phyloP scores from a whole-genome alignment of 768 basidiomycete species.

The Termitomyces sp. region DNA sequence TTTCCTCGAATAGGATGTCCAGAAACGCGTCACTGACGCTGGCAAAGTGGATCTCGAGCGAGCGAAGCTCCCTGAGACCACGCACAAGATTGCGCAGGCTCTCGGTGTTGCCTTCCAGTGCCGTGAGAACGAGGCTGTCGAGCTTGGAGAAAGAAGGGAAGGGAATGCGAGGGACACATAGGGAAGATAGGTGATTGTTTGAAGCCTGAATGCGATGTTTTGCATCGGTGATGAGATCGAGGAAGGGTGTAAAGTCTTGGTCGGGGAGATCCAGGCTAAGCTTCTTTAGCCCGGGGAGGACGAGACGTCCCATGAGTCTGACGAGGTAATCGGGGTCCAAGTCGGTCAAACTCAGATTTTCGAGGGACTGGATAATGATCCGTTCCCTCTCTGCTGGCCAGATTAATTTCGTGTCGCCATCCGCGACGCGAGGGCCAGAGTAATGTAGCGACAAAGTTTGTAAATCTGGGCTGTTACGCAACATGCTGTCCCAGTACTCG shows the following conservation, averaged over 20 bases:
- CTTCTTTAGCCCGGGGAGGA: conserved; percentile 37
- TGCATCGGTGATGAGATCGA: conserved; percentile 30
- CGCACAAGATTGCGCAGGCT: conserved; percentile 31
- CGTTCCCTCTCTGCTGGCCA: conserved; percentile 30
- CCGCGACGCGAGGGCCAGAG: conserved; percentile 43
- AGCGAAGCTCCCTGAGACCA: conserved; percentile 26
- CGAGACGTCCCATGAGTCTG: conserved; percentile 38
- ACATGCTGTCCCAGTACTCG: conserved; percentile 47
- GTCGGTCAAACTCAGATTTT: conserved; percentile 47
- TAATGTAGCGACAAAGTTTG: conserved; percentile 49
- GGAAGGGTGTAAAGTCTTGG: conserved; percentile 46
- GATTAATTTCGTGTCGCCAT: conserved; percentile 28
- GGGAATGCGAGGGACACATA: conserved; percentile 14
- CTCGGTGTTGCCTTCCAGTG: conserved; percentile 34
- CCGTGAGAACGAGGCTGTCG: conserved; percentile 33
- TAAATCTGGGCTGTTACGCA: conserved; percentile 44
- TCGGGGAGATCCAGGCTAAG: conserved; percentile 51
- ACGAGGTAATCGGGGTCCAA: conserved; percentile 52
- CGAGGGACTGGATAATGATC: conserved; percentile 32
- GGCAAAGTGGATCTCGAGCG: conserved; percentile 40
- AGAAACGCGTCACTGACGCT: conserved; percentile 26
- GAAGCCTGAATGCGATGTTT: conserved; percentile 1
- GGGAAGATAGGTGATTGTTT: background rate
- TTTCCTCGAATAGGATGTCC: conserved; percentile 28
- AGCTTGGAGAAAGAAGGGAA: conserved; percentile 28